Base-by-base conservation (phyloP, 306 rosid species). In the Medicago ruthenica region DNA sequence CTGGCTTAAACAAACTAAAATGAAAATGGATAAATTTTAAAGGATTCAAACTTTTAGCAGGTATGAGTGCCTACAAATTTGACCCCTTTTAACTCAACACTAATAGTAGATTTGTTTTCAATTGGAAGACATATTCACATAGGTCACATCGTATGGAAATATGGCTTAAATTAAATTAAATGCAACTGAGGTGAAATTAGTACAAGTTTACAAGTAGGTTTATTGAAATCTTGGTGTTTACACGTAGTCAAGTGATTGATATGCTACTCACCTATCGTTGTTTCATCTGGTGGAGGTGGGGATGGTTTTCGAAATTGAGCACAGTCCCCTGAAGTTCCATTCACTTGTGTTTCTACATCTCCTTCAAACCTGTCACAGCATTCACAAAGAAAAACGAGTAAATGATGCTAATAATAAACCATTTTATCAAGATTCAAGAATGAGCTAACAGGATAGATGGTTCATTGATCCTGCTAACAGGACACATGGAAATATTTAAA, bases 351-450 rank as follows among this genome's bases (percentile, higher is more conserved):
- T 45, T 83, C 93, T 4, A 83, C 96, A 27, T 91, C 92, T 31
- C 81, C 91, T 81, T 86, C 97, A 83, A 93, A 93, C 85, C 98
- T 93, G 80, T 60, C 82, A 48, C 57, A 77, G 17, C 24, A 60
- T 75, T 71, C 67, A 74, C n/a, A 66, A 40, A 40, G 31, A 54
- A 48, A 50, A 73, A 24, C 8, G 8, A 12, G 36, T 37, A 39
- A 51, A 24, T 59, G 54, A 16, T 27, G 17, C 48, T n/a, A 9
- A 39, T 27, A 36, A 53, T 31, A 72, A 44, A 44, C 67, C 44
- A 72, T 21, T 22, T 60, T 16, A 50, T 64, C 21, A 59, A 24
- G 36, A 68, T 75, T 65, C 39, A 65, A 65, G 63, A 71, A 54
- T 24, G 37, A 62, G 78, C 45, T 77, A 50, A 22, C 27, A 62